Base-by-base conservation (phyloP, 441 rosid genomes). In the Brassica balearica region DNA sequence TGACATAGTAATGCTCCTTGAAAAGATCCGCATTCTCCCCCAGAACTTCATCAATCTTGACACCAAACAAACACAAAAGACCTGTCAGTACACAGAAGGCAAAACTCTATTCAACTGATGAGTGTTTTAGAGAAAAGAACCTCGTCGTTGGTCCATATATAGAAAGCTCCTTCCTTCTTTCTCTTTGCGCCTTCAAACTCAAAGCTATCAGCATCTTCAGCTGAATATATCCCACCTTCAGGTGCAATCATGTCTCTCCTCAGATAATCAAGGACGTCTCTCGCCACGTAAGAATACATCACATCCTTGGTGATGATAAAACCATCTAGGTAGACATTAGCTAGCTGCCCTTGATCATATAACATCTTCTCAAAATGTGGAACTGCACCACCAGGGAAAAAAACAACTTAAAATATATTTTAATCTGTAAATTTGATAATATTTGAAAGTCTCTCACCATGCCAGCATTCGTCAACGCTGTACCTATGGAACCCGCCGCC, bases 331-430 rank as follows among this genome's bases (percentile, higher is more conserved):
- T 89, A 92, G 68, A 87, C 89, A 29, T 88, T 93, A 29, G 85
- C 91, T 74, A 93, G 93, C 72, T 95, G 99, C 64, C 96, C 99
- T 80, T 95, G 99, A 84, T 95, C 99, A 76, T 95, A 95, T 76
- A 95, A 46, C 99, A 95, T 95, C 78, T 95, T 95, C 89, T 95
- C 99, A 82, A 95, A 95, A 87, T 95, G 98, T 12, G 99, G 99
- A 85, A 95, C 99, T 95, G 90, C 92, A 77, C 82, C 78, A 74
- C 78, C 71, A 78, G n/a, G 29, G 41, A 36, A 41, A 11, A 6
- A 11, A 4, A 60, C 4, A 61, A 10, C 2, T 32, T 68, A 15
- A 68, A 5, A 4, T 19, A 8, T 1, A n/a, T 27, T 55, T 41
- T 14, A 8, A 41, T 69, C 17, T 3, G 34, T 10, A 10, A 32